Percentiles rank a stretch among this genome's conserved stretches.
Evolutionary conservation across 2,329 filamentous ascomycete species (phyloP).

Genomic region (Epichloe sibirici): DNA sequence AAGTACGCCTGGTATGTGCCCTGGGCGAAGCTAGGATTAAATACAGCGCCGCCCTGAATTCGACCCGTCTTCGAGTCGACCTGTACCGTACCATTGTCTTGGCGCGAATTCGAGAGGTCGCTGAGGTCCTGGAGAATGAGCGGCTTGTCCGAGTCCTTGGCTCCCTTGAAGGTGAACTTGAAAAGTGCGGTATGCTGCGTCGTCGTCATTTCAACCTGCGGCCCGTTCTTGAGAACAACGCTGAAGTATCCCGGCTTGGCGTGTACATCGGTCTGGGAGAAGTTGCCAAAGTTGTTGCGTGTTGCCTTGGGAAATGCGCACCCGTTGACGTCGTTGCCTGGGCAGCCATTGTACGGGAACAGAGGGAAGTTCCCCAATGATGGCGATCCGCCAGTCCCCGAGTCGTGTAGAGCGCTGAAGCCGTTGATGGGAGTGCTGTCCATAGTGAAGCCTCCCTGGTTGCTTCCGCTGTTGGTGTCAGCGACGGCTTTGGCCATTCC

Average conservation of each 20-base stretch:
- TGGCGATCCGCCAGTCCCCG: constrained; percentile 43
- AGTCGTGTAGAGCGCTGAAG: constrained; percentile 47
- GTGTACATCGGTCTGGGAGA: constrained; percentile 37
- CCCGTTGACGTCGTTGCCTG: constrained; percentile 45
- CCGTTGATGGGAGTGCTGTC: constrained; percentile 38
- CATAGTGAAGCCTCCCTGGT: constrained; percentile 45
- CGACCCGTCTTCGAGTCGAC: constrained; percentile 45
- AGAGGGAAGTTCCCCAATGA: constrained; percentile 64
- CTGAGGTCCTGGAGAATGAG: constrained; percentile 54
- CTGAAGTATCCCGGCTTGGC: constrained; percentile 55
- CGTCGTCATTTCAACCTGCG: constrained; percentile 55
- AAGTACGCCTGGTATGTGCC: constrained; percentile 50
- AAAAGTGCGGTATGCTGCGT: constrained; percentile 55
- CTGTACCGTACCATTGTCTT: constrained; percentile 41
- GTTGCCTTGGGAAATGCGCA: constrained; percentile 45
- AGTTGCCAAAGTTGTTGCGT: constrained; percentile 28
- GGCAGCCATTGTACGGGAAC: constrained; percentile 53
- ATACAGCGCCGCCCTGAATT: constrained; percentile 49
- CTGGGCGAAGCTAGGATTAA: constrained; percentile 52
- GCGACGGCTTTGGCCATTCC: constrained; percentile 46
- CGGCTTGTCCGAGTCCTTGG: constrained; percentile 29
- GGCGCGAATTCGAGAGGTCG: constrained; percentile 49
- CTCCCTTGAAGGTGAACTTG: constrained; percentile 46
- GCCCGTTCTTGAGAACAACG: constrained; percentile 43
- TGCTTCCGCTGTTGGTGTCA: constrained; percentile 31